Evolutionary conservation across 139 green algal genomes (phyloP).

Genomic region (Chlorella sp.): DNA sequence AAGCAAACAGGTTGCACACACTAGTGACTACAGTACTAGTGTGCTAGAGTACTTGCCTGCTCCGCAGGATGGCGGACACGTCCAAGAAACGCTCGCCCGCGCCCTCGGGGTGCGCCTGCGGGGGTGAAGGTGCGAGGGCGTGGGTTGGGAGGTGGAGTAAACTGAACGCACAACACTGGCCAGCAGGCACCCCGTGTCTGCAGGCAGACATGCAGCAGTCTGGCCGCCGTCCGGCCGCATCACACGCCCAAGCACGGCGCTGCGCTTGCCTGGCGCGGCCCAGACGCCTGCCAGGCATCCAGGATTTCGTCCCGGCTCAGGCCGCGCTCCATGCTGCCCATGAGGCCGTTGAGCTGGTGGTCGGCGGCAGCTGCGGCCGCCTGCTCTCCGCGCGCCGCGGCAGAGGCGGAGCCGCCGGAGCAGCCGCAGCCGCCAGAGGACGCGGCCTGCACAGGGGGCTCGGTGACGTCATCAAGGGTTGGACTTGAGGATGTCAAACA

Average conservation of each 20-base stretch:
- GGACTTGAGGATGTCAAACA: neutral
- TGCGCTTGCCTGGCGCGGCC: neutral
- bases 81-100: constrained; percentile 28
- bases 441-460: neutral
- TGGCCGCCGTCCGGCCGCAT: too few relatives aligned
- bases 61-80: neutral
- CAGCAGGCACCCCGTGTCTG: too few relatives aligned
- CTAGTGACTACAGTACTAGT: too few relatives aligned
- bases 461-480: neutral
- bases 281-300: neutral
- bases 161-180: too few relatives aligned
- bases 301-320: neutral
- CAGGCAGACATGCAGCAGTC: too few relatives aligned
- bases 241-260: too few relatives aligned
- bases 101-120: neutral
- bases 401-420: neutral
- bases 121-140: too few relatives aligned
- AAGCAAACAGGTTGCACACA: too few relatives aligned
- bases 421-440: neutral
- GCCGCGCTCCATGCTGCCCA: constrained; percentile 2
- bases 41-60: too few relatives aligned
- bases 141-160: too few relatives aligned
- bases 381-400: neutral
- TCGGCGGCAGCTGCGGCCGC: neutral
- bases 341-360: constrained; percentile 6